Conservation (phyloP, 2,329 filamentous ascomycete genomes). For the Davidsoniella eucalypti region DNA sequence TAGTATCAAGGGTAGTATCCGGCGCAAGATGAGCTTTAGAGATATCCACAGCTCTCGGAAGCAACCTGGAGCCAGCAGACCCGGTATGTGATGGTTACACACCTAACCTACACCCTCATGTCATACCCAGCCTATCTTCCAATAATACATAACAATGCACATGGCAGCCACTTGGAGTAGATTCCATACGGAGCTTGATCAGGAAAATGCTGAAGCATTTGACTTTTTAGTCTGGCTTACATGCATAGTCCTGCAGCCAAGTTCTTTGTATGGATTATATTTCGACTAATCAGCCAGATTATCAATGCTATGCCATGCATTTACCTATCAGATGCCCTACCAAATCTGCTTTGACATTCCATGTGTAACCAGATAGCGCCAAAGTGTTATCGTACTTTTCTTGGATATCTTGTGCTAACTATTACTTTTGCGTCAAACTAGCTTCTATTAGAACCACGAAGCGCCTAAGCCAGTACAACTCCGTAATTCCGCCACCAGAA, state of each 20-base stretch:
- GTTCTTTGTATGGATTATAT: not conserved
- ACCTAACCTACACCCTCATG: no score
- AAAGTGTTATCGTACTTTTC: no score
- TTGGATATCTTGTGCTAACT: slow-evolving; percentile 11
- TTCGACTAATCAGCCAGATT: no score
- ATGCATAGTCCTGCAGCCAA: not conserved
- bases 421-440: slow-evolving; percentile 16
- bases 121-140: no score
- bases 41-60: slow-evolving; percentile 93
- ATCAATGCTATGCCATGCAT: no score
- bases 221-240: not conserved
- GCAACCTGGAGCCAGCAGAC: slow-evolving; percentile 59
- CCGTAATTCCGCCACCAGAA: slow-evolving; percentile 85
- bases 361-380: no score
- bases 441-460: slow-evolving; percentile 61
- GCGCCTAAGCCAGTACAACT: slow-evolving; percentile 92
- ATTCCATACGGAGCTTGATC: no score
- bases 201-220: no score
- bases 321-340: no score
- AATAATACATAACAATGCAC: no score
- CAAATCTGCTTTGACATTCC: no score
- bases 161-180: no score
- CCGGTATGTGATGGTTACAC: slow-evolving; percentile 32
- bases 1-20: slow-evolving; percentile 66
- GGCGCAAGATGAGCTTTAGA: slow-evolving; percentile 78